Conservation (phyloP, 345 rosid genomes). For the Linum tenue region DNA sequence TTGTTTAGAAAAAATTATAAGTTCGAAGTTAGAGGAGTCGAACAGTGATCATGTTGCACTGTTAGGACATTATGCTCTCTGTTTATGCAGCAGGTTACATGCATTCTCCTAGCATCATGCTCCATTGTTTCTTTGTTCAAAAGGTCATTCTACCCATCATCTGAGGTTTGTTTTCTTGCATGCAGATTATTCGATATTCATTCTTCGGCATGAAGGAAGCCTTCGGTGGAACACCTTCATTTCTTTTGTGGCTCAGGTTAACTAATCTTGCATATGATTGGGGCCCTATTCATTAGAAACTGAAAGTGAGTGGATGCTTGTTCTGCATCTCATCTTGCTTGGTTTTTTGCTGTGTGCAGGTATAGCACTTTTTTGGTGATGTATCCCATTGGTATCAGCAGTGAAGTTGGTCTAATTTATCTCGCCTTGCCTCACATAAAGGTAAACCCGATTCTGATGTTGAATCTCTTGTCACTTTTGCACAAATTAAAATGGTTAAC, state of each 20-base stretch:
- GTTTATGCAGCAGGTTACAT: no score
- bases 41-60: no score
- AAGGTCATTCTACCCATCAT: background rate
- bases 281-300: background rate
- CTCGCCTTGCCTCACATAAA: slow-evolving; percentile 64
- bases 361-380: slow-evolving; percentile 77
- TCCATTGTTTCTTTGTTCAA: background rate
- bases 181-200: slow-evolving; percentile 80
- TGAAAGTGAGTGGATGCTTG: background rate
- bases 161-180: background rate
- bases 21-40: no score
- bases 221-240: slow-evolving; percentile 76
- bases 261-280: background rate
- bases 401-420: slow-evolving; percentile 89
- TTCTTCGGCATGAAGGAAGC: slow-evolving; percentile 90
- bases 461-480: background rate
- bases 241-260: slow-evolving; percentile 96
- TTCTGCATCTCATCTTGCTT: background rate
- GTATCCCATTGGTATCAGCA: slow-evolving; percentile 78
- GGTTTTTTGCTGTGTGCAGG: slow-evolving; percentile 32
- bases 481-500: no score
- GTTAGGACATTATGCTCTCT: no score
- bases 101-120: background rate
- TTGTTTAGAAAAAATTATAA: no score
- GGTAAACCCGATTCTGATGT: slow-evolving; percentile 26